phyloP scores from a whole-genome alignment of 805 yeast genomes.

The Kregervanrija fluxuum region DNA sequence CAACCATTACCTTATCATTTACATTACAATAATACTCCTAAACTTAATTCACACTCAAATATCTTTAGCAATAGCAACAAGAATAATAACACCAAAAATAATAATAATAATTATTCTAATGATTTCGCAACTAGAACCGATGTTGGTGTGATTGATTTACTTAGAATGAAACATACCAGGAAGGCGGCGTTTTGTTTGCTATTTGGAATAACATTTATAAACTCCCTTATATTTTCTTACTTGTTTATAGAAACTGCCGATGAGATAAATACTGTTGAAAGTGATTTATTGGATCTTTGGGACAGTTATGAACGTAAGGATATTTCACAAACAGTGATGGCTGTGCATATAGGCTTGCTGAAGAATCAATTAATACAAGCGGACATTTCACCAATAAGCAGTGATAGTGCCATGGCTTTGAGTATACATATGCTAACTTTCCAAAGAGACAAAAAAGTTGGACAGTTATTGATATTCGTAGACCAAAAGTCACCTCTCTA shows the following conservation, averaged over 20 bases:
- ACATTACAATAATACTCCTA: too few relatives aligned
- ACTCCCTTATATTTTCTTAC: too few relatives aligned
- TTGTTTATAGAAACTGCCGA: too few relatives aligned
- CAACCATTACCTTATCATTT: constrained; percentile 4
- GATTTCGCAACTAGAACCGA: neutral
- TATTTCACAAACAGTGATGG: constrained; percentile 18
- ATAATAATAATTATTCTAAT: too few relatives aligned
- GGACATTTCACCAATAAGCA: constrained; percentile 10
- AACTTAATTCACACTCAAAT: too few relatives aligned
- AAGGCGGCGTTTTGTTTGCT: too few relatives aligned
- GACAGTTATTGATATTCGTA: constrained; percentile 11
- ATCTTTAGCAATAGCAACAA: too few relatives aligned
- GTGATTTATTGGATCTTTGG: constrained; percentile 7
- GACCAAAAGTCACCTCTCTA: constrained; percentile 8
- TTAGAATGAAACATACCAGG: constrained; percentile 4
- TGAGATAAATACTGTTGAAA: neutral
- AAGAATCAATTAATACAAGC: constrained; percentile 13
- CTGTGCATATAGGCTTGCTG: constrained; percentile 16
- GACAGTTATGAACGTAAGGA: constrained; percentile 14
- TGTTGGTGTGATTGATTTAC: constrained; percentile 2
- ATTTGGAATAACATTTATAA: too few relatives aligned
- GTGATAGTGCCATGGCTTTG: constrained; percentile 10
- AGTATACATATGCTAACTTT: constrained; percentile 8
- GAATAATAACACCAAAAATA: too few relatives aligned
- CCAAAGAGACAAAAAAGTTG: constrained; percentile 11